phyloP scores from a whole-genome alignment of 2,329 filamentous ascomycete genomes.

The Podosphaera fusca region DNA sequence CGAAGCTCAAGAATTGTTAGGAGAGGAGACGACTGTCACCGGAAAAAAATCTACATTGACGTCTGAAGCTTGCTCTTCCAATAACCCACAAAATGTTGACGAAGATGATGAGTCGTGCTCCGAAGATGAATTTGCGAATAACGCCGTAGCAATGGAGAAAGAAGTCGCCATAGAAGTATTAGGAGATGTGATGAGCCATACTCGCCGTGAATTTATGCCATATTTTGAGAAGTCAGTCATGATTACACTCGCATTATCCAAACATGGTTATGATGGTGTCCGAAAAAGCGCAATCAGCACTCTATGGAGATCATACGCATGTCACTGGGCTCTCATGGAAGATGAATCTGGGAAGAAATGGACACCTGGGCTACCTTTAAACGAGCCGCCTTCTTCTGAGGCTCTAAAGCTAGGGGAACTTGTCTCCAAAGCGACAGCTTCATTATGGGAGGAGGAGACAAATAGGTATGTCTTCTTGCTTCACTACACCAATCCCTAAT shows the following conservation, averaged over 20 bases:
- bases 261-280: constrained; percentile 82
- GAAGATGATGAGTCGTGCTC: constrained; percentile 63
- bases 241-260: constrained; percentile 54
- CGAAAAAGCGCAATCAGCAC: constrained; percentile 81
- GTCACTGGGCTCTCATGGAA: constrained; percentile 72
- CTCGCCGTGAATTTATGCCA: constrained; percentile 54
- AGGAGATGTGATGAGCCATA: constrained; percentile 76
- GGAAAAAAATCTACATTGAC: constrained; percentile 75
- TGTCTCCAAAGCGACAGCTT: constrained; percentile 62
- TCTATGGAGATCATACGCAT: constrained; percentile 79
- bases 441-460: constrained; percentile 69
- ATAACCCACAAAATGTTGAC: constrained; percentile 35
- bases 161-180: constrained; percentile 92
- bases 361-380: constrained; percentile 67
- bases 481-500: constrained; percentile 14
- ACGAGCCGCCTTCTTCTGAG: constrained; percentile 55
- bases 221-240: constrained; percentile 81
- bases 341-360: constrained; percentile 60
- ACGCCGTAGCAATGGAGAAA: constrained; percentile 81
- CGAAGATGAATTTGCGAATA: constrained; percentile 65
- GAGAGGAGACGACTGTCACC: constrained; percentile 52
- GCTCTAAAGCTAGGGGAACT: constrained; percentile 70
- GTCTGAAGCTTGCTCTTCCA: constrained; percentile 32
- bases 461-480: constrained; percentile 53
- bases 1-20: constrained; percentile 49